These are phyloP conservation scores for Inga oerstediana DNA, from an alignment of 306 rosid species.

Conservation along the genomic window DNA sequence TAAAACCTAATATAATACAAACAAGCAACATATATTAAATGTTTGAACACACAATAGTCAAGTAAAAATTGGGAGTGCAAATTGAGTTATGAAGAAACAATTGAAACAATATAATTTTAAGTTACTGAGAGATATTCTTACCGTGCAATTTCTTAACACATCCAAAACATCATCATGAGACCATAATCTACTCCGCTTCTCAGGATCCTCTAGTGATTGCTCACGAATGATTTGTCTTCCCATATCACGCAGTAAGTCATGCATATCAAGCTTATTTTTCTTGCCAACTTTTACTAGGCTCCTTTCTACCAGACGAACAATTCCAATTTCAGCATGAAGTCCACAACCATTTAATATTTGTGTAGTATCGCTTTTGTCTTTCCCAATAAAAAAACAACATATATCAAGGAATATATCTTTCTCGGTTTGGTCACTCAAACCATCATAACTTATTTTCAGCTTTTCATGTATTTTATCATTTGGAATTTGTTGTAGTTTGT, in stretches of 20 bases:
- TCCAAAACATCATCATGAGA: background rate
- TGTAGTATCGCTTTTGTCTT: background rate
- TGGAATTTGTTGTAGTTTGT: background rate
- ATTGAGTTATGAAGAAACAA: background rate
- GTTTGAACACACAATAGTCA: background rate
- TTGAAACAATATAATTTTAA: background rate
- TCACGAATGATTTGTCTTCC: constrained; percentile 1
- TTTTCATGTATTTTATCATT: constrained; percentile 1
- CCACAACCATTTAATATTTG: background rate
- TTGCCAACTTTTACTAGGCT: background rate
- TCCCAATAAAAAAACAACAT: constrained; percentile 12
- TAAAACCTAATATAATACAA: background rate
- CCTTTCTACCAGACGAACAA: background rate
- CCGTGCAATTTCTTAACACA: background rate
- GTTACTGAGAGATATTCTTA: background rate
- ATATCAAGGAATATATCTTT: background rate
- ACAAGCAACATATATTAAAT: background rate
- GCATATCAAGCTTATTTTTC: background rate
- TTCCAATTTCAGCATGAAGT: background rate
- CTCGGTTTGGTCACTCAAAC: background rate
- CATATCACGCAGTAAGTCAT: background rate
- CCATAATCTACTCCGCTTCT: background rate
- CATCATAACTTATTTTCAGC: constrained; percentile 7
- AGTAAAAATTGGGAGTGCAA: background rate
- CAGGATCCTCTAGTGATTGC: background rate